Evolutionary conservation across 192 early-diverging fungal species (phyloP).

Genomic region (Backusella luteola): DNA sequence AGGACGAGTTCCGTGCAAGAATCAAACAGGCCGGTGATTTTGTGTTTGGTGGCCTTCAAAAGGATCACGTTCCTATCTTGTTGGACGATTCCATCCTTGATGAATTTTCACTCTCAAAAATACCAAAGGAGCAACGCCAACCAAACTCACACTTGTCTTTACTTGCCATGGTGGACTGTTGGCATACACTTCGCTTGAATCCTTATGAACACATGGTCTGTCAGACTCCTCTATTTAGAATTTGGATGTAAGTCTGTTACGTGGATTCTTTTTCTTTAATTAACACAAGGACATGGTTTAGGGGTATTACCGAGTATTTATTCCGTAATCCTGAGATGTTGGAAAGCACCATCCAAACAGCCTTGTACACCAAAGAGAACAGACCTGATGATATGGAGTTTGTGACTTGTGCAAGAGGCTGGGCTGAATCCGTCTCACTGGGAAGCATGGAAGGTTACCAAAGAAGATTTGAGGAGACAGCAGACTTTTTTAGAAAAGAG

Average conservation of each 20-base stretch:
- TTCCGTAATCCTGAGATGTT: conserved; percentile 81
- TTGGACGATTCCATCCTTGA: conserved; percentile 82
- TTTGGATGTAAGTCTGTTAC: conserved; percentile 67
- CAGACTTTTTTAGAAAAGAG: conserved; percentile 75
- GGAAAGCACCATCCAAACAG: conserved; percentile 84
- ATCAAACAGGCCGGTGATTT: conserved; percentile 76
- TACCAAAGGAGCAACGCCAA: conserved; percentile 64
- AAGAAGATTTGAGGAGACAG: conserved; percentile 78
- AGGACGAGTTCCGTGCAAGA: conserved; percentile 71
- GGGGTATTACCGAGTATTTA: conserved; percentile 91
- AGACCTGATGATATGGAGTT: conserved; percentile 87
- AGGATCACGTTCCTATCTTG: conserved; percentile 63
- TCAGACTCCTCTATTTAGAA: conserved; percentile 91
- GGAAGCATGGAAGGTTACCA: conserved; percentile 84
- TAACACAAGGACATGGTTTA: conserved; percentile 12
- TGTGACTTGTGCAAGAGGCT: conserved; percentile 85
- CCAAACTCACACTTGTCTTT: conserved; percentile 94
- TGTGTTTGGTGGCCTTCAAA: conserved; percentile 77
- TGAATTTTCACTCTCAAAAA: conserved; percentile 81
- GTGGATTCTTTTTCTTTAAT: not conserved
- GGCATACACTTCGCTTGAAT: conserved; percentile 79
- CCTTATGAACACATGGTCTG: conserved; percentile 95
- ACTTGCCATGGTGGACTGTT: conserved; percentile 92
- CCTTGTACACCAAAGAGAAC: conserved; percentile 71
- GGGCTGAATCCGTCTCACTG: conserved; percentile 88